phyloP scores from a whole-genome alignment of 2,329 filamentous ascomycete species.

The Colletotrichum lindemuthianum region DNA sequence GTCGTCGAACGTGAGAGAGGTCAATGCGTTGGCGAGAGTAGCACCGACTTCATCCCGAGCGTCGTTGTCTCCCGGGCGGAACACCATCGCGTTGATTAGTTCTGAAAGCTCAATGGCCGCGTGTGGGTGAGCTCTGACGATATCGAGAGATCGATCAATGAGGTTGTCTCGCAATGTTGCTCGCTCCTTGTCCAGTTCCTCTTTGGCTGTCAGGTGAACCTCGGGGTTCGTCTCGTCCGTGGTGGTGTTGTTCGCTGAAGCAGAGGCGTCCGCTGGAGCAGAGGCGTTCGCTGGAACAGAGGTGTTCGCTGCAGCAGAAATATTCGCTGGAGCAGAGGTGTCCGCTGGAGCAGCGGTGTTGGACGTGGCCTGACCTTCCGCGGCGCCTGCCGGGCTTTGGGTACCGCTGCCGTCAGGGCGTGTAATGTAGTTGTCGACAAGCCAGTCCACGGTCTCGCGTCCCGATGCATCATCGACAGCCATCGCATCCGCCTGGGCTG shows the following conservation, averaged over 20 bases:
- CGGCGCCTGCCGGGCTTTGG: slow-evolving; percentile 11
- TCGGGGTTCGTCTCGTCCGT: slow-evolving; percentile 40
- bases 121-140: slow-evolving; percentile 87
- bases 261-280: slow-evolving; percentile 38
- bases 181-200: slow-evolving; percentile 83
- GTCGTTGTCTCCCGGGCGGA: slow-evolving; percentile 65
- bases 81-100: slow-evolving; percentile 79
- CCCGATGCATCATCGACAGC: slow-evolving; percentile 43
- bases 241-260: not conserved
- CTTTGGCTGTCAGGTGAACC: slow-evolving; percentile 64
- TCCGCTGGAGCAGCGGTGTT: slow-evolving; percentile 38
- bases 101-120: slow-evolving; percentile 93
- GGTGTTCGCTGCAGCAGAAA: slow-evolving; percentile 10
- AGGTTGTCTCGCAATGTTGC: slow-evolving; percentile 77
- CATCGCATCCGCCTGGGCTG: slow-evolving; percentile 43
- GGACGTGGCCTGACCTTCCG: slow-evolving; percentile 15
- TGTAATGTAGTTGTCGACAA: slow-evolving; percentile 28
- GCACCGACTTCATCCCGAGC: slow-evolving; percentile 78
- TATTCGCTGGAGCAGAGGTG: slow-evolving; percentile 32
- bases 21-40: slow-evolving; percentile 84
- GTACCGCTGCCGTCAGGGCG: slow-evolving; percentile 41
- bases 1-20: slow-evolving; percentile 71
- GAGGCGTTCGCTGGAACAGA: slow-evolving; percentile 15
- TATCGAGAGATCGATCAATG: slow-evolving; percentile 89
- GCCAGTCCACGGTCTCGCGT: slow-evolving; percentile 37